Evolutionary conservation across 1,139 yeast genomes (phyloP).

Genomic region (Protomyces lactucae-debilis): DNA sequence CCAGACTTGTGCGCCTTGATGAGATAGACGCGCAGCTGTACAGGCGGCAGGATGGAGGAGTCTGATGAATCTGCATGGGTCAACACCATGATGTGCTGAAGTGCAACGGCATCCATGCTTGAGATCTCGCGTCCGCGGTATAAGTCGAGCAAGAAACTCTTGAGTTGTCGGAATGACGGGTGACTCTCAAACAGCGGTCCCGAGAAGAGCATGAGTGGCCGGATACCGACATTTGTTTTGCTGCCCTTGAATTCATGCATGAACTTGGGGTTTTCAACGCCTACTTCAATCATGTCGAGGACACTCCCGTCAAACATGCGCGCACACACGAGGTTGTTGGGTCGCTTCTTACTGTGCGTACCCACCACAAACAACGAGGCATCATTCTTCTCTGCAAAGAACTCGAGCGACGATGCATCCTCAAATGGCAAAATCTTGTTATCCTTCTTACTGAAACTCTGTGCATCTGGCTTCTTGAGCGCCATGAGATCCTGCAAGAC

Average conservation of each 20-base stretch:
- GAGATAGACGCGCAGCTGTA: slow-evolving; percentile 86
- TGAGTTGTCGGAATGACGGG: slow-evolving; percentile 78
- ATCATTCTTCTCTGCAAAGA: slow-evolving; percentile 92
- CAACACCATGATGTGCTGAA: slow-evolving; percentile 81
- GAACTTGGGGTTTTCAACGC: slow-evolving; percentile 64
- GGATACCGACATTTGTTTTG: slow-evolving; percentile 82
- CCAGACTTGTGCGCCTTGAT: slow-evolving; percentile 69
- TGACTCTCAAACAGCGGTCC: slow-evolving; percentile 88
- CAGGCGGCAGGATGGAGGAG: slow-evolving; percentile 56
- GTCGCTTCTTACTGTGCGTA: slow-evolving; percentile 83
- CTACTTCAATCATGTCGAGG: slow-evolving; percentile 89
- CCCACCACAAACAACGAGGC: slow-evolving; percentile 78
- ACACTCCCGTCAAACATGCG: slow-evolving; percentile 86
- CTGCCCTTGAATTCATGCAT: slow-evolving; percentile 66
- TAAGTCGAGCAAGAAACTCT: slow-evolving; percentile 84
- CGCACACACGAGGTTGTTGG: slow-evolving; percentile 79
- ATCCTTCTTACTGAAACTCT: slow-evolving; percentile 81
- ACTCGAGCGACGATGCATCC: slow-evolving; percentile 79
- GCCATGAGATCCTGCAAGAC: slow-evolving; percentile 86
- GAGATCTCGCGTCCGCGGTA: slow-evolving; percentile 79
- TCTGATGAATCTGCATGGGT: slow-evolving; percentile 64
- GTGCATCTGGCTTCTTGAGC: slow-evolving; percentile 83
- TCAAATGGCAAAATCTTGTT: slow-evolving; percentile 91
- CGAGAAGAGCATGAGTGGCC: slow-evolving; percentile 90
- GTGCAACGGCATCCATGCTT: slow-evolving; percentile 88